A percentile compares a stretch with the other conserved stretches of the same genome.
Conservation (phyloP, 2,329 filamentous ascomycete species). For the Aspergillus calidoustus region DNA sequence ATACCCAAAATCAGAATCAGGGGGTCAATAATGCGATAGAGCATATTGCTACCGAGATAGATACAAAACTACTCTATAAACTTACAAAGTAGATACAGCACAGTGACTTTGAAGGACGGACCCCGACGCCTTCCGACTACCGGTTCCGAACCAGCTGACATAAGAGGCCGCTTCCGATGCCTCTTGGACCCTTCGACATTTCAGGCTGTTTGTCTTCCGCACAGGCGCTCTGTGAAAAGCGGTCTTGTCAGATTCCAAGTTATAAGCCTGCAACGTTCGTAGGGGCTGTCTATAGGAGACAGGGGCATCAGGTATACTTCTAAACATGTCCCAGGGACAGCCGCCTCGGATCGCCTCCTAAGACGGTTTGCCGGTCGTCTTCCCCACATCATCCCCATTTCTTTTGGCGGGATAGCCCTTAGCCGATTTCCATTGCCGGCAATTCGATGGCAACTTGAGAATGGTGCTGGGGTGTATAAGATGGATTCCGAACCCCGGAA, state of each 20-base stretch:
- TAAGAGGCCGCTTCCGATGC: conserved; percentile 28
- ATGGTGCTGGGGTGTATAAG: conserved; percentile 26
- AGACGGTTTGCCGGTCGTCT: conserved; percentile 14
- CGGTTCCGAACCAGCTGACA: conserved; percentile 30
- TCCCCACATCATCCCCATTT: conserved; percentile 31
- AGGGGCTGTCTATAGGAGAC: background rate
- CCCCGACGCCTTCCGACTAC: conserved; percentile 20
- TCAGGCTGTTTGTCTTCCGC: background rate
- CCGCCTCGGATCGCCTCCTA: background rate
- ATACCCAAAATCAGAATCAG: background rate
- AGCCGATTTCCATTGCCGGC: conserved; percentile 44
- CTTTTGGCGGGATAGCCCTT: conserved; percentile 38
- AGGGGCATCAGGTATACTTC: background rate
- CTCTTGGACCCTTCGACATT: background rate
- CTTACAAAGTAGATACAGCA: background rate
- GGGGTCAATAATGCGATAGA: background rate
- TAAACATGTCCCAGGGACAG: background rate
- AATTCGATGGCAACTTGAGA: conserved; percentile 26
- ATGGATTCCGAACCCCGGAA: conserved; percentile 36
- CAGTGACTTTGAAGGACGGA: background rate
- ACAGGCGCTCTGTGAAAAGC: background rate
- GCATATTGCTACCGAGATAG: background rate
- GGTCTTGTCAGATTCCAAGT: background rate
- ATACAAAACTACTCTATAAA: background rate
- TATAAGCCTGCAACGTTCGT: background rate